Conservation (phyloP, 306 rosid genomes). For the Medicago arabica region DNA sequence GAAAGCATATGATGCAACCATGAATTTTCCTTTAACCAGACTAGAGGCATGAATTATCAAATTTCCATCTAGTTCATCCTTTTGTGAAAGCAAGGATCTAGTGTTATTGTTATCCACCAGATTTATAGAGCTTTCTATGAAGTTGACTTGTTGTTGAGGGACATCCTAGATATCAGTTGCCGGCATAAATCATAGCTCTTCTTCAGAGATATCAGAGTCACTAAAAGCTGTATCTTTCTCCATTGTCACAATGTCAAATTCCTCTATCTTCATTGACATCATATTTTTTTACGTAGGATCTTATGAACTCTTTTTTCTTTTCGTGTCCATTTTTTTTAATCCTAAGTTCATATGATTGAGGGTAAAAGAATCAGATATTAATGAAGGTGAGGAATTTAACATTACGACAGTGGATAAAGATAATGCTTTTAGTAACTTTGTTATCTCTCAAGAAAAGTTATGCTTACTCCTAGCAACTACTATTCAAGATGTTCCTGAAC, state of each 20-base stretch:
- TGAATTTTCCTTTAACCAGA: slow-evolving; percentile 44
- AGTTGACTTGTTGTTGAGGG: slow-evolving; percentile 70
- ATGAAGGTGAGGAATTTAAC: no score
- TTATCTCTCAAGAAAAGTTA: no score
- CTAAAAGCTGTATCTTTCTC: slow-evolving; percentile 85
- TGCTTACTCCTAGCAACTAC: no score
- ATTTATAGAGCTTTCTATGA: slow-evolving; percentile 72
- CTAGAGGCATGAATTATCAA: no score
- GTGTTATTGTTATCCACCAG: slow-evolving; percentile 51
- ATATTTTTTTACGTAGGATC: slow-evolving; percentile 66
- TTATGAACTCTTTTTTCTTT: no score
- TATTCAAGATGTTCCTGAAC: no score
- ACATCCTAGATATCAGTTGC: slow-evolving; percentile 72
- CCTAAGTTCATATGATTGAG: no score
- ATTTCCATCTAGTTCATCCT: slow-evolving; percentile 63
- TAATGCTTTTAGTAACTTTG: no score
- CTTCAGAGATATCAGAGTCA: slow-evolving; percentile 53
- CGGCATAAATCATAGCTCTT: slow-evolving; percentile 87
- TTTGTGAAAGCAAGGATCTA: slow-evolving; percentile 72
- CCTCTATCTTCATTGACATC: slow-evolving; percentile 86
- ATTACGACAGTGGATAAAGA: no score
- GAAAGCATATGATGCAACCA: slow-evolving; percentile 19
- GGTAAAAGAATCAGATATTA: no score
- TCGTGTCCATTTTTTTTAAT: no score
- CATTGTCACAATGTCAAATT: slow-evolving; percentile 74